Evolutionary conservation across 2,329 filamentous ascomycete genomes (phyloP).

Genomic region (Colletotrichum plurivorum): DNA sequence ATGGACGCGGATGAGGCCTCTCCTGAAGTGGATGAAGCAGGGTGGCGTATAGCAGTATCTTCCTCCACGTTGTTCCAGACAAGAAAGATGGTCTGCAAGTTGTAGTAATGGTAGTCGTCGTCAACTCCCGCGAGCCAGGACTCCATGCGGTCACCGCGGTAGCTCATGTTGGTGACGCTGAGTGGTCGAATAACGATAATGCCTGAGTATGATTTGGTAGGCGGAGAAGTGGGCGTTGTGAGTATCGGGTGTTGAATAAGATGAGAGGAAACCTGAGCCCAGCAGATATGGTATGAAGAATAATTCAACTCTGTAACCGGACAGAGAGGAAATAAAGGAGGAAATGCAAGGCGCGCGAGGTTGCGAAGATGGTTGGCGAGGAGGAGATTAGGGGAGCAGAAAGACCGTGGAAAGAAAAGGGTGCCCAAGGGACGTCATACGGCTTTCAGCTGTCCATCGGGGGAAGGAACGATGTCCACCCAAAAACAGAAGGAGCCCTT

Average conservation of each 20-base stretch:
- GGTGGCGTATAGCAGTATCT: background rate
- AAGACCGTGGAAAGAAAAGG: slow-evolving; percentile 9
- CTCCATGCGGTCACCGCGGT: background rate
- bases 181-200: too few species aligned
- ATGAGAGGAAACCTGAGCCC: background rate
- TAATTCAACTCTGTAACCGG: slow-evolving; percentile 1
- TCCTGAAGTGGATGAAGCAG: too few species aligned
- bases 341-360: slow-evolving; percentile 1
- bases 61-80: background rate
- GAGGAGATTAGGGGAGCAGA: background rate
- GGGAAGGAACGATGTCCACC: background rate
- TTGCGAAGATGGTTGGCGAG: background rate
- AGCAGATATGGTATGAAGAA: background rate
- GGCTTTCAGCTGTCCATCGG: background rate
- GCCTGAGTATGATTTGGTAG: too few species aligned
- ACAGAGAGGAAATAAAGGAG: background rate
- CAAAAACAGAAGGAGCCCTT: background rate
- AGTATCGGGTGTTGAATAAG: too few species aligned
- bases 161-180: background rate
- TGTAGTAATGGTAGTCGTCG: background rate
- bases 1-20: too few species aligned
- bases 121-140: background rate
- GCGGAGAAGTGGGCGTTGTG: too few species aligned
- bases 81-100: background rate
- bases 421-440: background rate